phyloP scores from a whole-genome alignment of 192 early-diverging fungal genomes.

The Gaertneriomyces semiglobifer region DNA sequence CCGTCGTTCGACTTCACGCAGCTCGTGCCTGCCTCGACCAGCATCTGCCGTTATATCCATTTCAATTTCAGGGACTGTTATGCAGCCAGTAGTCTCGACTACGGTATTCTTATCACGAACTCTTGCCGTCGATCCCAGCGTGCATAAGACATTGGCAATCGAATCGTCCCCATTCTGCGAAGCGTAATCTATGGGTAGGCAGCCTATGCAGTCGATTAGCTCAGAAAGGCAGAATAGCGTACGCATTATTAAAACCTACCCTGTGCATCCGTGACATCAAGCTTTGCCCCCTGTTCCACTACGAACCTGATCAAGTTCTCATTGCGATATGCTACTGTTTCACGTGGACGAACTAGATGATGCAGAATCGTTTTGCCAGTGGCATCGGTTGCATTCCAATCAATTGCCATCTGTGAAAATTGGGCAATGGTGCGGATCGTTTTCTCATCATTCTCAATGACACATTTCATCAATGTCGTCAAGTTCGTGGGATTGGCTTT shows the following conservation, averaged over 20 bases:
- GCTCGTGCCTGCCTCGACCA: conserved; percentile 25
- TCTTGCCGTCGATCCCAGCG: background rate
- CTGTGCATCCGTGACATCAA: conserved; percentile 21
- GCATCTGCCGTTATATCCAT: conserved; percentile 21
- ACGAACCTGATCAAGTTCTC: conserved; percentile 33
- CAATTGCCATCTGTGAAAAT: background rate
- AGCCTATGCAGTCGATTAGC: no score
- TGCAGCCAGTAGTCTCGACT: background rate
- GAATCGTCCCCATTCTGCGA: no score
- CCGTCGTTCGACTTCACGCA: conserved; percentile 6
- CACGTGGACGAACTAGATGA: conserved; percentile 19
- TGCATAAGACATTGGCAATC: no score
- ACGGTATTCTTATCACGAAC: background rate
- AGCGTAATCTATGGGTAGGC: no score
- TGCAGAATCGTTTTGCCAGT: conserved; percentile 29
- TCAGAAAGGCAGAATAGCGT: no score
- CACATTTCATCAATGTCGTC: conserved; percentile 41
- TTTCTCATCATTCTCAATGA: conserved; percentile 31
- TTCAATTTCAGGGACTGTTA: conserved; percentile 10
- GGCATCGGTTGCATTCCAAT: conserved; percentile 15
- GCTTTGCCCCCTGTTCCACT: conserved; percentile 38
- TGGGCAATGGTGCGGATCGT: conserved; percentile 20
- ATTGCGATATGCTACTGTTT: conserved; percentile 27
- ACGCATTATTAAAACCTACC: conserved; percentile 17
- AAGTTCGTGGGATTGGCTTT: conserved; percentile 18